Evolutionary conservation across 345 rosid genomes (phyloP), one percentile per base, ranked within the genome.

Genomic region (Eucalyptus marginata): DNA sequence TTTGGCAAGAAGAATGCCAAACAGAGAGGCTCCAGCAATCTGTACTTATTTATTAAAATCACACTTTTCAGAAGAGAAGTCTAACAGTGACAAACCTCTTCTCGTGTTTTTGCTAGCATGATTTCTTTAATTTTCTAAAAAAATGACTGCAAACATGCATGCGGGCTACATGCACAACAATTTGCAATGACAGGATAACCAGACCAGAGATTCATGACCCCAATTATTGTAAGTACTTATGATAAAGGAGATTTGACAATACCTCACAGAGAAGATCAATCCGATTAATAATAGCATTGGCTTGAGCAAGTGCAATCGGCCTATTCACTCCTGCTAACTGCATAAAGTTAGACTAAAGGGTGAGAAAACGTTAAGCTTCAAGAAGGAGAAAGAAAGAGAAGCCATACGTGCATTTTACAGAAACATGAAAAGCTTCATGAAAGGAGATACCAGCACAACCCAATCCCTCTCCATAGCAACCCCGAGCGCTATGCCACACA

Each of bases 241-340:
- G 29, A n/a, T 31, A 50, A 51, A 50, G 43, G 16, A 50, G 87
- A 86, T 51, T 47, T 51, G 54, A 87, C 62, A 24, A 7, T 87
- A 98, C 99, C 99, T 96, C 99, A 18, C 99, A 96, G 58, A 96
- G 95, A 92, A 96, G 96, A 92, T 97, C 96, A 59, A 96, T 96
- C 89, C 99, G 93, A 92, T 93, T 95, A 89, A 96, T 96, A 86
- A 96, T 91, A 91, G 98, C 99, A 93, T 98, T 98, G 88, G 99
- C 99, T 94, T 95, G 93, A 10, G 99, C 99, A 40, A 98, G 97
- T 33, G 98, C 99, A 79, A 95, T 93, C 52, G 98, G 99, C 89
- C 97, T 93, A 91, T 96, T 96, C 71, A 96, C 93, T 88, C 99
- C 98, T 3, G 99, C 99, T 91, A 98, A 93, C 99, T 98, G 93